These are phyloP conservation scores for Vanilla planifolia DNA, from an alignment of 106 monocot species.

Conservation along the genomic window DNA sequence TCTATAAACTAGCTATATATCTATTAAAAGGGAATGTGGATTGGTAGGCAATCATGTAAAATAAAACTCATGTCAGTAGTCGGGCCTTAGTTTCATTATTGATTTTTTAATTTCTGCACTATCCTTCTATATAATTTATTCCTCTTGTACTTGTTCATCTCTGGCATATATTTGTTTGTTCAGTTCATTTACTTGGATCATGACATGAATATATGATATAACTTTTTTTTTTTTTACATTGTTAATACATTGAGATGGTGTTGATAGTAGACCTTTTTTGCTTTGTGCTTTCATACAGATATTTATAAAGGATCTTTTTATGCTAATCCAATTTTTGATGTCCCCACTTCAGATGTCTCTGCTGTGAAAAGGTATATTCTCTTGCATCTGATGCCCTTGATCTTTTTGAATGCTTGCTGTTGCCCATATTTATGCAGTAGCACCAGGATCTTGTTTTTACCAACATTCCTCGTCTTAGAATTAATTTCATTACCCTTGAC, in stretches of 20 bases:
- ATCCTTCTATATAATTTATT: neutral
- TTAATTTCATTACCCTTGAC: too few species aligned
- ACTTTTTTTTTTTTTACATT: neutral
- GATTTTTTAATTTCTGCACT: too few species aligned
- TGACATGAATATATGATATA: neutral
- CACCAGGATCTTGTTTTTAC: neutral
- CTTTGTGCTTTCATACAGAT: constrained; percentile 36
- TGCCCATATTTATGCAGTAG: neutral
- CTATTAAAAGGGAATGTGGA: too few species aligned
- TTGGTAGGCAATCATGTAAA: too few species aligned
- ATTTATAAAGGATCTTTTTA: constrained; percentile 86
- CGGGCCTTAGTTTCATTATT: too few species aligned
- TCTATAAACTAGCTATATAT: too few species aligned
- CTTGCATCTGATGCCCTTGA: neutral
- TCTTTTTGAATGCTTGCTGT: neutral
- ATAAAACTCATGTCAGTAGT: too few species aligned
- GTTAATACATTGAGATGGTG: neutral
- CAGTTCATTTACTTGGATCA: neutral
- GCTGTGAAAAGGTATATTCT: constrained; percentile 45
- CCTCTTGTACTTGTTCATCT: neutral
- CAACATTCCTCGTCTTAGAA: too few species aligned
- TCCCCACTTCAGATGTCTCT: constrained; percentile 53
- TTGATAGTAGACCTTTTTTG: constrained; percentile 1
- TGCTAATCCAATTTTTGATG: constrained; percentile 88
- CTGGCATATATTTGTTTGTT: neutral